phyloP scores from a whole-genome alignment of 1,139 yeast species.

The Kurtzmaniella quercitrusa region DNA sequence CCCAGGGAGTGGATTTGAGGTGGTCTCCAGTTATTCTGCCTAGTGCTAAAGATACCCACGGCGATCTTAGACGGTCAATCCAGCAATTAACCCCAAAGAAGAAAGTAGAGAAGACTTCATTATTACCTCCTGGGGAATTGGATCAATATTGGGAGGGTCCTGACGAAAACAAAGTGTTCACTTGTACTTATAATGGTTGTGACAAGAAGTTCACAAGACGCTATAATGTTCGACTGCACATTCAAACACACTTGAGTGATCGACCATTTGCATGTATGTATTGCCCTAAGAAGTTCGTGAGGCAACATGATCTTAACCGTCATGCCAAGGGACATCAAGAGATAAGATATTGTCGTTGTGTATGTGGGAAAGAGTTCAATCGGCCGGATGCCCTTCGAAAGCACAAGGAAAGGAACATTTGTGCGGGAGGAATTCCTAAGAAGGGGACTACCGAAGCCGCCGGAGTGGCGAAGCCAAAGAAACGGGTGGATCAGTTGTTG shows the following conservation, averaged over 20 bases:
- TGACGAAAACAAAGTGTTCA: conserved; percentile 59
- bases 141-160: conserved; percentile 85
- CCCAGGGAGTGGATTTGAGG: conserved; percentile 33
- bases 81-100: conserved; percentile 40
- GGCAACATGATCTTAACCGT: conserved; percentile 90
- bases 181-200: conserved; percentile 76
- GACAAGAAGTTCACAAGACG: conserved; percentile 82
- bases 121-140: conserved; percentile 85
- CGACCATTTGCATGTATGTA: conserved; percentile 68
- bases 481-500: conserved; percentile 14
- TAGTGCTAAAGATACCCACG: conserved; percentile 28
- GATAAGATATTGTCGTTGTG: conserved; percentile 65
- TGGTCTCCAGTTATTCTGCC: conserved; percentile 58
- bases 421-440: conserved; percentile 57
- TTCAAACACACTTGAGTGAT: conserved; percentile 94
- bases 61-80: conserved; percentile 35
- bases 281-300: conserved; percentile 71
- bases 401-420: conserved; percentile 75
- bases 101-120: conserved; percentile 57
- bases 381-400: conserved; percentile 84
- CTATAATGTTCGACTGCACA: conserved; percentile 93
- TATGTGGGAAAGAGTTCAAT: conserved; percentile 89
- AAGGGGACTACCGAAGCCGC: background rate
- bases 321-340: conserved; percentile 87
- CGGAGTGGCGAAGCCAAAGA: conserved; percentile 25